Evolutionary conservation across 106 monocot genomes (phyloP).

Genomic region (Alisma plantagoaquatica): DNA sequence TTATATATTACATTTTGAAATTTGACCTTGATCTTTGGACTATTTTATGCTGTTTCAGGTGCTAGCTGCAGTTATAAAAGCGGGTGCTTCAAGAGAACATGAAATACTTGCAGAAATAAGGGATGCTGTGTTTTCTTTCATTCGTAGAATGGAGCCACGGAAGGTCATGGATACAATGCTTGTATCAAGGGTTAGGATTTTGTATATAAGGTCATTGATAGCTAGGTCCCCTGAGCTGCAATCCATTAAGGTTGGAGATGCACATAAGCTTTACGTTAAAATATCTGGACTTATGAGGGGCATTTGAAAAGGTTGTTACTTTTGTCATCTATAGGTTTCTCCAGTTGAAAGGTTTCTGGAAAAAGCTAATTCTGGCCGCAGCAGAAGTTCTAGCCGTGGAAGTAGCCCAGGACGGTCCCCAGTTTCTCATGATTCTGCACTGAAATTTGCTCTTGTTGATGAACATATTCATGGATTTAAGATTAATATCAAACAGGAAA

Average conservation of each 20-base stretch:
- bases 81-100: conserved; percentile 96
- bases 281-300: background rate
- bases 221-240: conserved; percentile 91
- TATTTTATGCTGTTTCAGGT: conserved; percentile 74
- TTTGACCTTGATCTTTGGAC: too few species aligned
- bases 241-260: conserved; percentile 75
- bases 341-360: conserved; percentile 86
- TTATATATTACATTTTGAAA: too few species aligned
- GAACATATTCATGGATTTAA: conserved; percentile 78
- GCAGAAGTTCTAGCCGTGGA: conserved; percentile 81
- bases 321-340: conserved; percentile 44
- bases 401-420: conserved; percentile 88
- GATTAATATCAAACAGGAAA: conserved; percentile 88
- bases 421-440: conserved; percentile 53
- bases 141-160: conserved; percentile 88
- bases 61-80: conserved; percentile 98
- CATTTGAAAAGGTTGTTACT: background rate
- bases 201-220: conserved; percentile 97
- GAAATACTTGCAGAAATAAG: conserved; percentile 99
- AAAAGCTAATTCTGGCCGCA: conserved; percentile 64
- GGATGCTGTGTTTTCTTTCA: conserved; percentile 93
- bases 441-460: conserved; percentile 44
- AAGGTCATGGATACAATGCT: conserved; percentile 98
- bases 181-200: conserved; percentile 95
- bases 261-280: too few species aligned